Evolutionary conservation across 106 monocot species (phyloP), one percentile per base, ranked within the genome.

Genomic region (Gastrodia elata): DNA sequence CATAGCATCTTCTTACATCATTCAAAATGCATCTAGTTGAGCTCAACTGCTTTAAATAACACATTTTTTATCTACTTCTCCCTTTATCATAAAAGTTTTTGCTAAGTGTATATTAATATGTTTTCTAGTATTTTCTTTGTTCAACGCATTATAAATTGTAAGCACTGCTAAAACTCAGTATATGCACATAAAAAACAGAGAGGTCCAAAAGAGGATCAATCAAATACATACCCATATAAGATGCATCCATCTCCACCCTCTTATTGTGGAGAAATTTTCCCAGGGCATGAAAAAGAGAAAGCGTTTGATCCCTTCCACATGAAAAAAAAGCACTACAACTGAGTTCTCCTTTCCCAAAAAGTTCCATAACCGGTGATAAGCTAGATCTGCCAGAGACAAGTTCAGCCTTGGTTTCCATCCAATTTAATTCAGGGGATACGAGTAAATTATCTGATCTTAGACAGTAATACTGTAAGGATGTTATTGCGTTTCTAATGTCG

Each of bases 201-300:
- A 69, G 69, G 7, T 10, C 20, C 39, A 24, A 69, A n/a, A 20
- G 69, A 69, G 10, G 15, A 69, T 25, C 40, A 18, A 11, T 26
- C n/a, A 26, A 9, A 68, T 32, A 71, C 78, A 72, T 90, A 92
- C 89, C 89, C 1, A 52, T 24, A 46, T 44, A 71, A 78, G 39
- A 71, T 61, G 41, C 35, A 76, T 80, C 68, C 70, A 27, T 24
- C 55, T 44, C 72, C 46, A 79, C 86, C 79, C 98, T 88, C 70
- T 98, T 98, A 74, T 98, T 98, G 83, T 98, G 98, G 33, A 98
- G 80, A 83, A 98, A 93, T 75, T 98, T 98, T 39, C 98, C 98
- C 79, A 98, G 71, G 8, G 98, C 98, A 82, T 98, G 98, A 76
- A 91, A 98, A 44, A 98, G 70, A 39, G 87, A 77, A 38, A 98